phyloP scores from a whole-genome alignment of 257 asterid species.

The Oldenlandia corymbosa region DNA sequence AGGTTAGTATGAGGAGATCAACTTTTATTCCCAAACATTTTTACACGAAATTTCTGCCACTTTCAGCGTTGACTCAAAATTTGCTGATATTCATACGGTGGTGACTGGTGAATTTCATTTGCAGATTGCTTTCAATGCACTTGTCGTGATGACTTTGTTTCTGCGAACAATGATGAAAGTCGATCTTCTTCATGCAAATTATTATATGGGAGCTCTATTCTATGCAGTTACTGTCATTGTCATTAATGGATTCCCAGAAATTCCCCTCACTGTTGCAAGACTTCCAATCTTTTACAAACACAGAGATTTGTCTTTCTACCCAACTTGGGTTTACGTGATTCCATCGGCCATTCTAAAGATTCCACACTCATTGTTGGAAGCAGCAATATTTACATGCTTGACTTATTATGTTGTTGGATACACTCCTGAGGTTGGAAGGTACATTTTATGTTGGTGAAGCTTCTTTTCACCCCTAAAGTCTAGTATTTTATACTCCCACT shows the following conservation, averaged over 20 bases:
- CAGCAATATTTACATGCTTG: conserved; percentile 51
- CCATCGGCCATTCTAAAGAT: conserved; percentile 45
- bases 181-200: conserved; percentile 41
- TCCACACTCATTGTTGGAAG: conserved; percentile 46
- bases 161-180: conserved; percentile 44
- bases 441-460: conserved; percentile 5
- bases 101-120: neutral
- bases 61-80: too few relatives aligned
- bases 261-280: conserved; percentile 39
- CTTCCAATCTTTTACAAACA: conserved; percentile 53
- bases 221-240: conserved; percentile 33
- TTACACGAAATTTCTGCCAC: neutral
- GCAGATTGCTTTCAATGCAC: conserved; percentile 49
- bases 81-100: neutral
- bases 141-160: conserved; percentile 44
- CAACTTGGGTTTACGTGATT: conserved; percentile 56
- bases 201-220: conserved; percentile 48
- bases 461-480: neutral
- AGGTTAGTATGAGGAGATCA: conserved; percentile 27
- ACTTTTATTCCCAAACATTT: neutral
- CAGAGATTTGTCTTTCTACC: conserved; percentile 40
- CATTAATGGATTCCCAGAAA: conserved; percentile 48
- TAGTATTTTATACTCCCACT: neutral
- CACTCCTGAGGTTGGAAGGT: conserved; percentile 60
- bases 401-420: conserved; percentile 49